Conservation (phyloP, 495 filamentous ascomycete species). For the Hypoxylon intermedium region DNA sequence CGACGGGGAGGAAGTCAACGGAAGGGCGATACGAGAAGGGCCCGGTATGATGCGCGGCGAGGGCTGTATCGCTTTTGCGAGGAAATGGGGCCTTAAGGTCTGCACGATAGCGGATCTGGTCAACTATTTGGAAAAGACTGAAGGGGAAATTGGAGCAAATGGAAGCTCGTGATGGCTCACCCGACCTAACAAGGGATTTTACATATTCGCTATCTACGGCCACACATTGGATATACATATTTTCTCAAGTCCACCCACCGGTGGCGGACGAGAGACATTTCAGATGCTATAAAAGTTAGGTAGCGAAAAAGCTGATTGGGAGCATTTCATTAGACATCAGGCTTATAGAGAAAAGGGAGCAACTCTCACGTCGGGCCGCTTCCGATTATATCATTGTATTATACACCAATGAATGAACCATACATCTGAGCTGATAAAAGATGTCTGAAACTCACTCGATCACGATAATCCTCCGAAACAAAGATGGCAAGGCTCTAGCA, state of each 20-base stretch:
- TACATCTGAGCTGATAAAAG: conserved; percentile 5
- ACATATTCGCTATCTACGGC: neutral
- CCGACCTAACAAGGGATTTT: neutral
- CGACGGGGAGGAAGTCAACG: conserved; percentile 69
- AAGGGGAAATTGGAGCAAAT: conserved; percentile 57
- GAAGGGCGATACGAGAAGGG: conserved; percentile 62
- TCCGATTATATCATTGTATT: conserved; percentile 16
- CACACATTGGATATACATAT: neutral
- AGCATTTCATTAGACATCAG: neutral
- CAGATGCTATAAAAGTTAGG: neutral
- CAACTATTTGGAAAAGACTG: conserved; percentile 73
- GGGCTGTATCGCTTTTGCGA: conserved; percentile 86
- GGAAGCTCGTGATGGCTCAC: conserved; percentile 33
- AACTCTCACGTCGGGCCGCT: neutral
- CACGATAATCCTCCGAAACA: neutral
- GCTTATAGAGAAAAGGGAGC: conserved; percentile 28
- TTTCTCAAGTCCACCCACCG: neutral
- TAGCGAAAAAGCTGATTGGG: neutral
- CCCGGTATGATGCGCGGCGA: conserved; percentile 93
- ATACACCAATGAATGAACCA: conserved; percentile 12
- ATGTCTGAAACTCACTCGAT: too few relatives aligned
- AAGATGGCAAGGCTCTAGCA: neutral
- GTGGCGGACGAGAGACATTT: neutral
- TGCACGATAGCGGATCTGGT: conserved; percentile 95
- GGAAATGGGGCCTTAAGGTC: conserved; percentile 86